Evolutionary conservation across 176 grass and related monocot species (phyloP).

Genomic region (Raddia distichophylla): DNA sequence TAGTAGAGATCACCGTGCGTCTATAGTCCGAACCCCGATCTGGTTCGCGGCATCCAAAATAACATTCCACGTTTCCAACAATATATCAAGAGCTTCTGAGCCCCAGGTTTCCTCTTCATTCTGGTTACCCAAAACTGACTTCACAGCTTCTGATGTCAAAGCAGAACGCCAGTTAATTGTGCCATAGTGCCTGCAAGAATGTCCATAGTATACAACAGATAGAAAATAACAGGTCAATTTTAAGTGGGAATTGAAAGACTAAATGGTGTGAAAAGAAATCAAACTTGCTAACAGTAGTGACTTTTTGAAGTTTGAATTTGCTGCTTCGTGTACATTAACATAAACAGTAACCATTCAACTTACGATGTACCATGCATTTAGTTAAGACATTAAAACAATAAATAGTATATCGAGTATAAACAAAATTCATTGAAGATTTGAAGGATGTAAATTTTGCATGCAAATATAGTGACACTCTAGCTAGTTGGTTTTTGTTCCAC

Average conservation of each 20-base stretch:
- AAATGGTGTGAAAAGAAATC: slow-evolving; percentile 15
- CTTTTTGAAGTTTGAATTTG: neutral
- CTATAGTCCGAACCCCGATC: too few relatives aligned
- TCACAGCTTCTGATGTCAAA: slow-evolving; percentile 90
- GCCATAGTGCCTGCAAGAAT: slow-evolving; percentile 75
- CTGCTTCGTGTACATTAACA: slow-evolving; percentile 15
- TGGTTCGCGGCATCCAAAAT: slow-evolving; percentile 44
- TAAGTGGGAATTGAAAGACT: slow-evolving; percentile 29
- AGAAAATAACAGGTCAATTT: slow-evolving; percentile 10
- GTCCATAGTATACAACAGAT: slow-evolving; percentile 43
- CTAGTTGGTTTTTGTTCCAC: slow-evolving; percentile 23
- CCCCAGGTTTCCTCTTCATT: slow-evolving; percentile 92
- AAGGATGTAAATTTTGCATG: slow-evolving; percentile 19
- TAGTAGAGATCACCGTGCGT: slow-evolving; percentile 22
- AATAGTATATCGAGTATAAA: neutral
- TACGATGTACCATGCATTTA: neutral
- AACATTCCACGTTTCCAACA: slow-evolving; percentile 96
- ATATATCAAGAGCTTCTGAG: slow-evolving; percentile 87
- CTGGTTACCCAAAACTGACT: slow-evolving; percentile 62
- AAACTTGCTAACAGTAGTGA: slow-evolving; percentile 6
- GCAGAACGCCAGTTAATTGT: slow-evolving; percentile 79
- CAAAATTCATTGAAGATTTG: neutral
- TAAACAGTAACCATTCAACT: neutral
- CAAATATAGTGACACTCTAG: slow-evolving; percentile 6
- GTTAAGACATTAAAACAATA: neutral